phyloP scores from a whole-genome alignment of 108 stramenopile genomes.

The Halocafeteria seosinensis region DNA sequence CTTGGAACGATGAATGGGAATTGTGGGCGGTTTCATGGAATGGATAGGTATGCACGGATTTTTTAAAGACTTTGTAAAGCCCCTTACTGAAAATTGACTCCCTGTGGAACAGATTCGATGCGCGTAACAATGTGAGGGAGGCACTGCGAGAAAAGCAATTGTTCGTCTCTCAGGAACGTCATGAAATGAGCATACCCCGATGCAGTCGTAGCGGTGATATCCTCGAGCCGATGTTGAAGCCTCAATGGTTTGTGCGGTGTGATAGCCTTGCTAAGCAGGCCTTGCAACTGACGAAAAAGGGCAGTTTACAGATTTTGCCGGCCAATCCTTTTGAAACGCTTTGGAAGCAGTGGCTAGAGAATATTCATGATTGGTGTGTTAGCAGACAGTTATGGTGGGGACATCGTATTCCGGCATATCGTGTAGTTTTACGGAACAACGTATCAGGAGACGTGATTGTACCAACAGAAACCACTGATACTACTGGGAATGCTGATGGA shows the following conservation, averaged over 20 bases:
- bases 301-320: conserved; percentile 73
- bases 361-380: conserved; percentile 88
- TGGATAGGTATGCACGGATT: not conserved
- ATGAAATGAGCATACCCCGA: conserved; percentile 73
- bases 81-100: conserved; percentile 54
- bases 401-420: conserved; percentile 85
- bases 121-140: conserved; percentile 58
- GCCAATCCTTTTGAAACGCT: conserved; percentile 60
- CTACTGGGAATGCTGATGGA: too few species aligned
- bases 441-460: too few species aligned
- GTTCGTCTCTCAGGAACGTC: conserved; percentile 25
- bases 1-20: not conserved
- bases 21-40: not conserved
- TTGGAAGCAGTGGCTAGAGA: conserved; percentile 76
- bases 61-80: conserved; percentile 54
- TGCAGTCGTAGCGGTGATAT: conserved; percentile 94
- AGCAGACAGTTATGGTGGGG: conserved; percentile 93
- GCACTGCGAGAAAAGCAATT: conserved; percentile 21
- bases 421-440: too few species aligned
- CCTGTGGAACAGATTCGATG: conserved; percentile 77
- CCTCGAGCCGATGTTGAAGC: conserved; percentile 88
- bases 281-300: conserved; percentile 59
- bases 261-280: conserved; percentile 72
- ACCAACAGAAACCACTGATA: too few species aligned
- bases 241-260: conserved; percentile 92